Conservation (phyloP, 75 land plant species). For the Selaginella tamariscina region DNA sequence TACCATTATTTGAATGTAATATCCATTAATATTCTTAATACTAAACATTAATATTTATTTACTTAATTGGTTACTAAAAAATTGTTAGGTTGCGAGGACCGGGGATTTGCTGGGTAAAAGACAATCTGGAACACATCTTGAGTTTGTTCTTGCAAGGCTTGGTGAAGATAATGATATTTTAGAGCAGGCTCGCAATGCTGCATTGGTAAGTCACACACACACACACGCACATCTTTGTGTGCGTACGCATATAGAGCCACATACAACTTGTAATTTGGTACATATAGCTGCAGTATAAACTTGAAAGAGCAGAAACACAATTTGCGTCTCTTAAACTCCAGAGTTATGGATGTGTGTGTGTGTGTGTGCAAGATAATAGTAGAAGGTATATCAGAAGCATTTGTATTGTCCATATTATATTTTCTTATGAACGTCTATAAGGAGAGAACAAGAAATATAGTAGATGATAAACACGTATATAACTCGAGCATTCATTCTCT, state of each 20-base stretch:
- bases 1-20: no score
- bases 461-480: not conserved
- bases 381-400: not conserved
- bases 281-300: no score
- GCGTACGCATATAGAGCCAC: not conserved
- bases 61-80: no score
- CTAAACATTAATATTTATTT: no score
- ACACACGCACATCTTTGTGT: not conserved
- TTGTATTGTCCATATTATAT: not conserved
- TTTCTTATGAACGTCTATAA: not conserved
- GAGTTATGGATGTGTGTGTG: not conserved
- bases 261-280: not conserved
- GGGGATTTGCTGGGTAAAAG: conserved; percentile 85
- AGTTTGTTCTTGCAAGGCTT: conserved; percentile 78
- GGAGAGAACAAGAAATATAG: not conserved
- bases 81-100: conserved; percentile 81
- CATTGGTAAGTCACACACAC: conserved; percentile 38
- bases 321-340: not conserved
- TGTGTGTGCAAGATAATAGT: not conserved
- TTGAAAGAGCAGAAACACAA: no score
- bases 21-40: no score
- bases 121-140: conserved; percentile 87
- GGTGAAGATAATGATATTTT: conserved; percentile 73
- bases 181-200: conserved; percentile 71
- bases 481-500: not conserved